Base-by-base conservation (phyloP, 805 yeast genomes). In the Yamadazyma philogaea region DNA sequence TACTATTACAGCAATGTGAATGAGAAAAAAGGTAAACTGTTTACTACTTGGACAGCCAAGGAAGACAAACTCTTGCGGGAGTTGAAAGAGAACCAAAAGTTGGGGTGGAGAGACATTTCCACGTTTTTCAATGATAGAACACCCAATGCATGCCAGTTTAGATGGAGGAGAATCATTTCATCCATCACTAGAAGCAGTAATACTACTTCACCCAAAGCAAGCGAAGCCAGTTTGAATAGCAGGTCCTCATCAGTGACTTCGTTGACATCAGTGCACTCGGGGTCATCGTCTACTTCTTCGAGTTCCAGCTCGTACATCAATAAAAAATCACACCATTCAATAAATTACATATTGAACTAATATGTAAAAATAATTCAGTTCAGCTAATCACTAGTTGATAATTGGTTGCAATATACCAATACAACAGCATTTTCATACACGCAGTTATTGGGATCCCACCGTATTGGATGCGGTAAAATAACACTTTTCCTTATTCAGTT, bases 91-190 rank as follows among this genome's bases (percentile, higher is more conserved):
- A 80, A 81, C 47, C 86, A 82, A 59, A 85, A 84, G 58, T 72
- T 87, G 51, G 96, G 96, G 1, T 87, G 96, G 96, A 81, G 87
- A 60, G 95, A 87, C 51, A 87, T 87, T 39, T 82, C 93, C 1
- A 74, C 81, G 26, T 85, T 84, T 55, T 87, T 87, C 61, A 74
- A 79, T 33, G 83, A 83, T 59, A 69, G 96, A 57, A 87, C 96
- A 2, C 89, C 95, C 28, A 87, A 86, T 57, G 95, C 95, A 2
- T 86, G 95, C 54, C 95, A 86, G 64, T 86, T 86, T 57, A 77
- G 96, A 52, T 87, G 96, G 96, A 75, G 96, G 60, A 65, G 96
- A 48, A 64, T 75, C 15, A 70, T 73, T 3, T 33, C 35, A 21
- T 42, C 53, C 7, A 39, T 49, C 11, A 49, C 41, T 31, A 43